phyloP scores from a whole-genome alignment of 495 filamentous ascomycete genomes.

The Cercophora sp. region DNA sequence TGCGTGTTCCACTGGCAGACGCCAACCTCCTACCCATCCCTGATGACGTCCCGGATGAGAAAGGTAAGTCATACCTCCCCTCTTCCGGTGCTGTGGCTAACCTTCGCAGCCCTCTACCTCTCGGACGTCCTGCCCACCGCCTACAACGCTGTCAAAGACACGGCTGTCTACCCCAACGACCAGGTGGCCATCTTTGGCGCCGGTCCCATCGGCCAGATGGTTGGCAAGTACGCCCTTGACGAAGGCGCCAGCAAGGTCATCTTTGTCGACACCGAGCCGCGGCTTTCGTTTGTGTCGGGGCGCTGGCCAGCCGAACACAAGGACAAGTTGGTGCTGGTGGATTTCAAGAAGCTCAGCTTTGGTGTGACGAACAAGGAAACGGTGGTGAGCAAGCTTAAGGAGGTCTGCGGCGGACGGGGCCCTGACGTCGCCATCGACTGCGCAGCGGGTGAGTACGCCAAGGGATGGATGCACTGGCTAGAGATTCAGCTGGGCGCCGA shows the following conservation, averaged over 20 bases:
- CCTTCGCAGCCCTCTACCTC: slow-evolving; percentile 55
- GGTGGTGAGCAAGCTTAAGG: slow-evolving; percentile 68
- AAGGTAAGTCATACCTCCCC: slow-evolving; percentile 47
- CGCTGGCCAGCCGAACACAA: slow-evolving; percentile 50
- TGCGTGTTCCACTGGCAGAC: slow-evolving; percentile 78
- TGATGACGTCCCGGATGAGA: slow-evolving; percentile 80
- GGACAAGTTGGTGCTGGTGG: slow-evolving; percentile 40
- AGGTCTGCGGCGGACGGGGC: slow-evolving; percentile 61
- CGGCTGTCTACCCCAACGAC: slow-evolving; percentile 72
- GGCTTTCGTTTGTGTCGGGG: slow-evolving; percentile 61
- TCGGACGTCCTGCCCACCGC: slow-evolving; percentile 76
- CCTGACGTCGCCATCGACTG: slow-evolving; percentile 81
- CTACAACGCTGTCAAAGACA: slow-evolving; percentile 81
- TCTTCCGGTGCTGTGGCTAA: neutral
- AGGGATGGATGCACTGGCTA: slow-evolving; percentile 75
- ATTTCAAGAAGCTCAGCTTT: slow-evolving; percentile 44
- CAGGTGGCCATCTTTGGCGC: slow-evolving; percentile 82
- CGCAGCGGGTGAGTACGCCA: slow-evolving; percentile 79
- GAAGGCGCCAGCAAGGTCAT: slow-evolving; percentile 75
- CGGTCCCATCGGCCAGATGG: slow-evolving; percentile 78
- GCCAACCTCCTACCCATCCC: slow-evolving; percentile 79
- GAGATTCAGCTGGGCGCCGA: slow-evolving; percentile 71
- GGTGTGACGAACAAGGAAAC: slow-evolving; percentile 48
- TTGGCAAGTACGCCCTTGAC: slow-evolving; percentile 63
- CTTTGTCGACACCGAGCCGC: slow-evolving; percentile 75